Conservation (phyloP, 176 grass and related monocot genomes). For the Sorghum bicolor region Sorghum_bicolor_NCBIv3 NC_012870.2:8869501-8870000, state of each 20-base stretch:
- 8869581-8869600: too few species aligned
- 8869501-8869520: too few species aligned
- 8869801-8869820: neutral
- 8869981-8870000: neutral
- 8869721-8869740: too few species aligned
- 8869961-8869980: neutral
- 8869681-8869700: too few species aligned
- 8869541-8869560: too few species aligned
- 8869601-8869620: too few species aligned
- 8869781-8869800: conserved; percentile 9
- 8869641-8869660: too few species aligned
- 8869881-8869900: neutral
- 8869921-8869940: neutral
- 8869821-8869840: neutral
- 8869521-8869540: too few species aligned
- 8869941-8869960: conserved; percentile 22
- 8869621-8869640: too few species aligned
- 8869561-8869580: too few species aligned
- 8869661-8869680: too few species aligned
- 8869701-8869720: too few species aligned
- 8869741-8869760: neutral
- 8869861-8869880: conserved; percentile 22
- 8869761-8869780: neutral
- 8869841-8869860: neutral
- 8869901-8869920: neutral